Evolutionary conservation across 2,329 filamentous ascomycete genomes (phyloP).

Genomic region (Hymenoscyphus scutula): DNA sequence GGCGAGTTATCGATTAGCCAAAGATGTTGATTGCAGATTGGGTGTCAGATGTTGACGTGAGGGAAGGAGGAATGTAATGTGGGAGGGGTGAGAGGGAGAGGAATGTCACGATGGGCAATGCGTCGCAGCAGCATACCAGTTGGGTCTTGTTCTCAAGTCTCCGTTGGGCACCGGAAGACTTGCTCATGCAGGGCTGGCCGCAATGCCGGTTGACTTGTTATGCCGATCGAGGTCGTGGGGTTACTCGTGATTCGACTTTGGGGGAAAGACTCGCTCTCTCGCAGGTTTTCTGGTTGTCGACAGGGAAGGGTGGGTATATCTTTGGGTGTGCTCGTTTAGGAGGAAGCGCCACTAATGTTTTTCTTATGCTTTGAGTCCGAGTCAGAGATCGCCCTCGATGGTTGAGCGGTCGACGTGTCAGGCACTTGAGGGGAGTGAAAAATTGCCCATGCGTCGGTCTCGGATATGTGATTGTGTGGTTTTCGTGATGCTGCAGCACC

Average conservation of each 20-base stretch:
- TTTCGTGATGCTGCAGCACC: constrained; percentile 25
- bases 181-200: constrained; percentile 25
- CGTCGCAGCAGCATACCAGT: constrained; percentile 29
- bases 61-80: constrained; percentile 27
- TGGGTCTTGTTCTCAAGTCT: constrained; percentile 17
- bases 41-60: constrained; percentile 16
- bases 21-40: constrained; percentile 4
- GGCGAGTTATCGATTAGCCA: neutral
- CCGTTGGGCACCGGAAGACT: constrained; percentile 29
- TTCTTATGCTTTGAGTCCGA: constrained; percentile 18
- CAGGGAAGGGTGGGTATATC: constrained; percentile 14
- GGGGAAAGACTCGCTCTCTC: constrained; percentile 2
- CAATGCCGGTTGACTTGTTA: constrained; percentile 24
- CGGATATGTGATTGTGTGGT: constrained; percentile 24
- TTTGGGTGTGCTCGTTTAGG: constrained; percentile 12
- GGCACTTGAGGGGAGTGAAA: constrained; percentile 22
- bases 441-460: constrained; percentile 32
- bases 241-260: constrained; percentile 5
- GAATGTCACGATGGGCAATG: constrained; percentile 27
- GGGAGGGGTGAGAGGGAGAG: constrained; percentile 18
- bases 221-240: constrained; percentile 20
- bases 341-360: constrained; percentile 5
- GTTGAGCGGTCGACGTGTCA: constrained; percentile 28
- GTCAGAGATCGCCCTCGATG: constrained; percentile 13
- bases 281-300: constrained; percentile 5